Evolutionary conservation across 371 early-diverging fungal genomes (phyloP), one percentile per base, ranked within the genome.

Genomic region (Caulochytrium protostelioides): DNA sequence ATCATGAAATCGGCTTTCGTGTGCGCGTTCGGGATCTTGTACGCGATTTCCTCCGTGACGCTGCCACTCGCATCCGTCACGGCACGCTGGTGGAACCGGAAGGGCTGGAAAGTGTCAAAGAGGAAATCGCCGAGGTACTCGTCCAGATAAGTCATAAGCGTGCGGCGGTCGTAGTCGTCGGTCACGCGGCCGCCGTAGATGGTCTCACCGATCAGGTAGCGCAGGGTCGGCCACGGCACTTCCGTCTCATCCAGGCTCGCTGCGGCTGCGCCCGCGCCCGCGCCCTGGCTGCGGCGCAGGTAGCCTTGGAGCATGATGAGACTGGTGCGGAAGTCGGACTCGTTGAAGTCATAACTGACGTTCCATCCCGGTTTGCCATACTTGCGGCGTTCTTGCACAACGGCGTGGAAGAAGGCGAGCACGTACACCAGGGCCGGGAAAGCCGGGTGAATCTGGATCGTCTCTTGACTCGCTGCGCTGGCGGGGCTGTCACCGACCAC

Each of bases 131-230:
- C 70, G 17, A 66, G 42, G 34, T 69, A 69, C 40, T 69, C 70
- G 22, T 66, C 67, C 30, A 69, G 42, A 30, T 69, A 69, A 0
- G 59, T 61, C 55, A 57, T 66, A 16, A 69, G 46, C n/a, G 67
- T 55, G 3, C 65, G 39, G 4, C 70, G 50, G 38, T 69, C 70
- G 32, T 67, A 67, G 36, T 69, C 70, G 39, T 69, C 70, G 8
- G 67, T 67, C n/a, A 69, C 70, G 9, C 70, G 44, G 2, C 70
- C 70, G 16, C 70, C 70, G 41, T 69, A 69, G 20, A 66, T 69
- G 5, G 67, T 67, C 38, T 69, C 70, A 3, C 70, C 70, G 30
- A 69, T 57, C 17, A 69, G 42, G 41, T 69, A 69, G 17, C 65
- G 44, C 25, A 69, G 39, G 7, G 65, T 69, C 12, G 60, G 62